Base-by-base conservation (phyloP, 805 yeast species). In the Candida saitoana region DNA sequence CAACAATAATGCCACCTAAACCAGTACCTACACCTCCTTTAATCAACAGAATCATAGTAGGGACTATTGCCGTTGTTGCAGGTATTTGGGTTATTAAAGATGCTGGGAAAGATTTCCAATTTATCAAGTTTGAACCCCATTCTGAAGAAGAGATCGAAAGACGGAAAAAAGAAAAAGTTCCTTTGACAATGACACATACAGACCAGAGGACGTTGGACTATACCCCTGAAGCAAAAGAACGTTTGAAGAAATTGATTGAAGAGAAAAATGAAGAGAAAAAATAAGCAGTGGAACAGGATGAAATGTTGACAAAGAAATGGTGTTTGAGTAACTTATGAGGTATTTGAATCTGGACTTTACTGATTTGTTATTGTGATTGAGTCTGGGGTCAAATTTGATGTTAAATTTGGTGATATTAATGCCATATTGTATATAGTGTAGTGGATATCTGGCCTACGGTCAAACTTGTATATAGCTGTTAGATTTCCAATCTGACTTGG, bases 161-260 rank as follows among this genome's bases (percentile, higher is more conserved):
- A 34, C 51, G 73, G 39, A 59, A 58, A 46, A 49, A 50, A 37
- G 73, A 69, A 35, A 55, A 62, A 20, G 43, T 56, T 6, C 61
- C 65, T 2, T 38, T 65, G 25, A 35, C 47, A 18, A 59, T 69
- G 50, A 59, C 48, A 24, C 55, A 60, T 4, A 49, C 57, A 36
- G 71, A 69, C 9, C 49, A 64, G 4, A 46, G 68, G 20, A 66
- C 73, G 1, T 57, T 69, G 53, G 69, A 69, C 9, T 68, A 65
- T 42, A 69, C 67, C 1, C 72, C 73, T 0, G 74, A 69, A 41
- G 74, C 73, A 4, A 65, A 68, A 48, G 64, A 57, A 43, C 47
- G 67, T 36, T 51, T 67, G 36, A 44, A 42, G 38, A 53, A 49
- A 46, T 38, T 51, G 15, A 39, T 60, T 12, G 59, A 57, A 34